Evolutionary conservation across 2,329 filamentous ascomycete genomes (phyloP).

Genomic region (Xylariaceae sp.): DNA sequence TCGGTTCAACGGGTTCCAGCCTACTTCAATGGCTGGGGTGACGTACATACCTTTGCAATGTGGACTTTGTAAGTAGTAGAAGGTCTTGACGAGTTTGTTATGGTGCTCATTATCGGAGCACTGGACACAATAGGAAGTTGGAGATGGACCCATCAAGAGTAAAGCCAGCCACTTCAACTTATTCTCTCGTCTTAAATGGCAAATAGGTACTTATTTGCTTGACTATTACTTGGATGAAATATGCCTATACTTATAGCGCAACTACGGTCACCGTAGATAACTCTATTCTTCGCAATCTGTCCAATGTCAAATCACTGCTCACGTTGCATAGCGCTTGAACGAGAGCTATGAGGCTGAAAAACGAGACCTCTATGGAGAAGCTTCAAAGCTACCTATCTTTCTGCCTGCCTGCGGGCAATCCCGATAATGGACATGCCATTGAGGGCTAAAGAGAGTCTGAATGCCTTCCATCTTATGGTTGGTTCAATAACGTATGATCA

Average conservation of each 20-base stretch:
- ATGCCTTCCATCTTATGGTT: neutral
- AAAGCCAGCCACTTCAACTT: slow-evolving; percentile 1
- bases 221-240: slow-evolving; percentile 7
- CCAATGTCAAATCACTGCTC: too few species aligned
- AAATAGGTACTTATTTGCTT: too few species aligned
- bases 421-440: neutral
- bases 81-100: neutral
- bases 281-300: too few species aligned
- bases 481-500: slow-evolving; percentile 11
- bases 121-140: slow-evolving; percentile 23
- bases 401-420: too few species aligned
- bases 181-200: neutral
- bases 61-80: neutral
- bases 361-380: too few species aligned
- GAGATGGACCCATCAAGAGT: slow-evolving; percentile 6
- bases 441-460: neutral
- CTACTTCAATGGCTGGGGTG: too few species aligned
- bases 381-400: too few species aligned
- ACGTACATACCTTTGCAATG: neutral
- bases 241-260: neutral
- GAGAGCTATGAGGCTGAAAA: too few species aligned
- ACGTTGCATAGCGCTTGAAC: too few species aligned
- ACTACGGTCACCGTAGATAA: neutral
- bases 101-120: slow-evolving; percentile 12
- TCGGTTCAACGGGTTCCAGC: too few species aligned